Base-by-base conservation (phyloP, 805 yeast genomes). In the Maudiozyma pseudohumilis region DNA sequence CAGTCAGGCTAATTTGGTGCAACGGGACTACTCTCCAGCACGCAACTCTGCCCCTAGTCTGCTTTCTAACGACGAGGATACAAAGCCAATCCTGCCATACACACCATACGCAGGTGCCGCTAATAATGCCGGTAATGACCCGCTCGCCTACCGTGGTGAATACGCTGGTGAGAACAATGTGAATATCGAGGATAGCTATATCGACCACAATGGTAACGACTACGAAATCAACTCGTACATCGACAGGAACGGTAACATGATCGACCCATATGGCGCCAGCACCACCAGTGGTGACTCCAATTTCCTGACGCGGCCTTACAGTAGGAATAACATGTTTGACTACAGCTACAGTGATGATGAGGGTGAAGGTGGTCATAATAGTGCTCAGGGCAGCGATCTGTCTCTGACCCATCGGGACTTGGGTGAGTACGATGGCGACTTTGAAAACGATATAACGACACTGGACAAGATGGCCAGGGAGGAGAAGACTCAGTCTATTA, bases 191-290 rank as follows among this genome's bases (percentile, higher is more conserved):
- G 45, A 38, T 12, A 45, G 42, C 16, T 55, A 50, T 37, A 46
- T 56, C 8, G 63, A 58, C 37, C 59, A 53, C 29, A 48, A 44
- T 29, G 64, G 64, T 26, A 62, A 59, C 36, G 62, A 60, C 30
- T 60, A 60, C 35, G 57, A 53, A 37, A 54, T 60, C 28, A 55
- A 55, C 35, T 53, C 64, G 7, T 59, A 53, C 39, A 30, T 59
- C 21, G 58, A 52, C 31, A 55, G 49, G 32, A 46, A 58, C 31
- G 63, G 61, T 28, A 58, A 56, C 22, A 57, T 60, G 60, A 55
- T 55, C 3, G 59, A 60, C 41, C 64, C 64, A 8, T 60, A 58
- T 37, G 20, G 26, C 15, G 9, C 20, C 7, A 25, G 6, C 11
- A 20, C 3, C 9, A 8, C 4, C n/a, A 22, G 22, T 27, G 28